Conservation (phyloP, 345 rosid species). For the Arabidopsis arenosa region DNA sequence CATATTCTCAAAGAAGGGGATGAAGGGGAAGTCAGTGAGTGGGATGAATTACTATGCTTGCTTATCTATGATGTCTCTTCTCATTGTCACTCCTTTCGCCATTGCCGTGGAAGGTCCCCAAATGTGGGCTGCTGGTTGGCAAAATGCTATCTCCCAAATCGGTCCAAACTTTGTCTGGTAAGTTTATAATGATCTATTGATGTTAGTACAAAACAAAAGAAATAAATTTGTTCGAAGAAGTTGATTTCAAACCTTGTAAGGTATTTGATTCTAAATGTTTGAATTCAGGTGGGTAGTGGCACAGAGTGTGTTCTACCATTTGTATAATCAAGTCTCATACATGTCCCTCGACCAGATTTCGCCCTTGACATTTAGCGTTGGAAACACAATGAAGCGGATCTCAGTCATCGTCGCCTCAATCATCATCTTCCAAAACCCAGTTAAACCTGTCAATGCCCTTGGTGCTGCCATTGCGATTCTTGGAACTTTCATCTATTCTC, state of each 20-base stretch:
- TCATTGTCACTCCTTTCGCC: constrained; percentile 89
- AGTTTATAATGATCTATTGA: constrained; percentile 1
- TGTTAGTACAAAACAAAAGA: background rate
- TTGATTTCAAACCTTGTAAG: constrained; percentile 10
- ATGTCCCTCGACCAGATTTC: constrained; percentile 85
- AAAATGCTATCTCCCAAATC: constrained; percentile 67
- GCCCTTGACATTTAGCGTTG: constrained; percentile 75
- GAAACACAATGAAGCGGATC: constrained; percentile 87
- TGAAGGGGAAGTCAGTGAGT: constrained; percentile 91
- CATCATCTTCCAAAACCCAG: constrained; percentile 75
- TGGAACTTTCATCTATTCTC: constrained; percentile 82
- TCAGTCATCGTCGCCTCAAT: constrained; percentile 80
- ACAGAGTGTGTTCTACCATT: constrained; percentile 80
- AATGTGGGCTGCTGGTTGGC: constrained; percentile 94
- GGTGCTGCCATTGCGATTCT: constrained; percentile 84
- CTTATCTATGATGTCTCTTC: constrained; percentile 78
- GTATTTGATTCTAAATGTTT: constrained; percentile 10
- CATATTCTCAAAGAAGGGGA: constrained; percentile 96
- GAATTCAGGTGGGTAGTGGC: constrained; percentile 80
- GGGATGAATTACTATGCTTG: constrained; percentile 99
- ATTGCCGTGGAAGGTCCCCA: constrained; percentile 96
- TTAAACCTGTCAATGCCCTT: constrained; percentile 72
- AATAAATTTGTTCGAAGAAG: background rate
- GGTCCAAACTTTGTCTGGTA: constrained; percentile 89
- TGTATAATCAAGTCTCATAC: constrained; percentile 83